Evolutionary conservation across 352 stramenopile genomes (phyloP).

Genomic region (Phytophthora pisi): DNA sequence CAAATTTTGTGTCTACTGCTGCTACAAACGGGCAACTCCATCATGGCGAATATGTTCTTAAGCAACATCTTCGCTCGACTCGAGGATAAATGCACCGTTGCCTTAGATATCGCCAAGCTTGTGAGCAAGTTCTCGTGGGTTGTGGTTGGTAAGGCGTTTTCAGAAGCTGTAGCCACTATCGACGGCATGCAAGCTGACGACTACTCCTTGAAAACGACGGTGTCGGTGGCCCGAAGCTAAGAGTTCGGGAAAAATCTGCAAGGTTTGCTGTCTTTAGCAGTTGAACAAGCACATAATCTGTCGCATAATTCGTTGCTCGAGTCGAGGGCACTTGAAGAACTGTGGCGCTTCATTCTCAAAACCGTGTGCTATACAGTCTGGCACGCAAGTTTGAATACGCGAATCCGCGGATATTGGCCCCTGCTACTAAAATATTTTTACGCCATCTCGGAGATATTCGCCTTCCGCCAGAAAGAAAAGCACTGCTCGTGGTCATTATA

Average conservation of each 20-base stretch:
- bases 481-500: background rate
- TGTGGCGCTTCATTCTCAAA: background rate
- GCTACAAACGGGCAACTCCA: background rate
- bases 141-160: slow-evolving; percentile 12
- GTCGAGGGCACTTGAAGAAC: background rate
- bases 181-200: background rate
- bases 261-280: background rate
- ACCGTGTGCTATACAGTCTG: background rate
- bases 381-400: background rate
- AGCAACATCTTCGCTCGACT: slow-evolving; percentile 6
- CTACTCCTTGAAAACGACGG: background rate
- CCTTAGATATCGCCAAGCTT: background rate
- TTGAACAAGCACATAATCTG: background rate
- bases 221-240: slow-evolving; percentile 2
- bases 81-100: background rate
- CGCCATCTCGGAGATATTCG: background rate
- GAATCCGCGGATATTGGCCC: background rate
- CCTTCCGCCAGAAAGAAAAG: background rate
- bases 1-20: background rate
- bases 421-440: background rate
- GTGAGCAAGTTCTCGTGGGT: slow-evolving; percentile 16
- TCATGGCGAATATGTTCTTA: background rate
- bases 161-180: background rate
- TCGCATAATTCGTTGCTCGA: background rate
- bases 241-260: background rate